These are phyloP conservation scores for Phytopythium montanum DNA, from an alignment of 352 stramenopile genomes.

Conservation along the genomic window DNA sequence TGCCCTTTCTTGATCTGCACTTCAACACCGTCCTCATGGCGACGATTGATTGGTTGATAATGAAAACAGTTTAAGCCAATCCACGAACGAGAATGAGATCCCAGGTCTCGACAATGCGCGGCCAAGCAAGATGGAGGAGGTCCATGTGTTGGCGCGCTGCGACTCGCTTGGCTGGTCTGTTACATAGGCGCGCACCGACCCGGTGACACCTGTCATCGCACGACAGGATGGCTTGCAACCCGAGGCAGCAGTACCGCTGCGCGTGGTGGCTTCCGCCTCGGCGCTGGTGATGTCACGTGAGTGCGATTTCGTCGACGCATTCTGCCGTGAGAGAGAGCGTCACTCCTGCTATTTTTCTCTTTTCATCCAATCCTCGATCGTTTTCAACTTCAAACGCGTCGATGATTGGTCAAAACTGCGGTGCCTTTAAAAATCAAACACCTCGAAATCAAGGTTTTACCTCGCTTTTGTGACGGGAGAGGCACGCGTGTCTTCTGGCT, in stretches of 20 bases:
- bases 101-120: not conserved
- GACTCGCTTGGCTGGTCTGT: too few species aligned
- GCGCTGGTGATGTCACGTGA: conserved; percentile 4
- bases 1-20: not conserved
- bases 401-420: not conserved
- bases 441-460: conserved; percentile 7
- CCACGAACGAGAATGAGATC: not conserved
- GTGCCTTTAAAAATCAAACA: not conserved
- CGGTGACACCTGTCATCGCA: too few species aligned
- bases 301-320: not conserved
- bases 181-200: too few species aligned
- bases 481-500: not conserved
- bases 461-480: conserved; percentile 5
- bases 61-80: not conserved
- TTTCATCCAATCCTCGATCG: not conserved
- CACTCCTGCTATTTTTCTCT: not conserved
- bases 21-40: not conserved
- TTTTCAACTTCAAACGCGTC: not conserved
- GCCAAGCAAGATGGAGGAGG: too few species aligned
- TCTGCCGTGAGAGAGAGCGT: conserved; percentile 5
- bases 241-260: too few species aligned
- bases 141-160: too few species aligned
- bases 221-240: too few species aligned
- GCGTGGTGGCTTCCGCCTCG: not conserved
- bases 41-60: not conserved